Base-by-base conservation (phyloP, 257 asterid species). In the Solanum rostratum region DNA sequence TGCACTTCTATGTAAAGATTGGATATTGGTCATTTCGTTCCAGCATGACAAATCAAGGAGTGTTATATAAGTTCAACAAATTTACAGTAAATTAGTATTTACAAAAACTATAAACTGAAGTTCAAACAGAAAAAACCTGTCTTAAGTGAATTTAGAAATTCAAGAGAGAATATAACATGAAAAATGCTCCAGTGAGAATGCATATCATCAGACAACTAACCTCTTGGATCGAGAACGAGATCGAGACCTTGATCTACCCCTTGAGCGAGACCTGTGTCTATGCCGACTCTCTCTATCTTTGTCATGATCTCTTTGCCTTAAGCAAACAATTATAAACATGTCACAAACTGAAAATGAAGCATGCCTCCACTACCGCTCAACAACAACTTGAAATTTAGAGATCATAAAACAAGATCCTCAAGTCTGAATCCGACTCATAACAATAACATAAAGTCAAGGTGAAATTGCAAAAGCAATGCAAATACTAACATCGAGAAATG, bases 201-300 rank as follows among this genome's bases (percentile, higher is more conserved):
- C 18, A 15, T 16, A 76, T 27, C 22, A 15, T 39, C 45, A 27
- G 60, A 45, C 41, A 63, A 54, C 88, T 83, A 89, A 95, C 98
- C 99, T 95, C 88, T 94, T 95, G 55, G 97, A 94, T 83, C 93
- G 94, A 65, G 98, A 93, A 83, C 96, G 97, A 79, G 99, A 94
- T 30, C 95, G 91, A 50, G 98, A 94, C 91, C 95, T 90, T 79
- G 98, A 92, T 87, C 84, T 92, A 89, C 91, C 90, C 85, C 85
- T 95, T 24, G 97, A 93, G 53, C 88, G 95, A 79, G 98, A 92
- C 88, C 94, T 91, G 60, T 84, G 97, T 46, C 86, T 86, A 84
- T 84, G 97, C 59, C 91, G 90, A 30, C 92, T 97, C 89, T 95
- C 98, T 82, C 92, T 92, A 57, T 92, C 96, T 87, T 88, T 89